phyloP scores from a whole-genome alignment of 1,284 basidiomycete species.

The Amylostereum areolatum region DNA sequence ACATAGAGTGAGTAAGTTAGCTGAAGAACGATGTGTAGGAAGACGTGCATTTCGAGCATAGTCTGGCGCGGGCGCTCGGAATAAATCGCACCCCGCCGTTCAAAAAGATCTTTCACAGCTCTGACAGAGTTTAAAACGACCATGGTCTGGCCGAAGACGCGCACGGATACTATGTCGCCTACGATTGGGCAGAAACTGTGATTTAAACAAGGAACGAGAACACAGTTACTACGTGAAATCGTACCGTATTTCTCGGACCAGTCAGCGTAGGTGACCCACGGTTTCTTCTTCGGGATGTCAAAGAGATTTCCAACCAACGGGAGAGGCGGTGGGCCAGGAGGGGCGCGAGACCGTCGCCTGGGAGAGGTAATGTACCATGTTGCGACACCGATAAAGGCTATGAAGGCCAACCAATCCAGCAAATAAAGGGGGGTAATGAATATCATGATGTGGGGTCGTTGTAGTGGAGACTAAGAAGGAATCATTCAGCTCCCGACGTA shows the following conservation, averaged over 20 bases:
- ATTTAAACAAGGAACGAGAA: too few species aligned
- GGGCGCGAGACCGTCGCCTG: conserved; percentile 4
- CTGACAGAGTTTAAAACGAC: conserved; percentile 7
- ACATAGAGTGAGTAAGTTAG: too few species aligned
- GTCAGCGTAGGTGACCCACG: conserved; percentile 13
- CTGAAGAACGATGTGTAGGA: too few species aligned
- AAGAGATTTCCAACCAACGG: conserved; percentile 18
- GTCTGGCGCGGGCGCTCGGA: conserved; percentile 13
- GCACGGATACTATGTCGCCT: conserved; percentile 2
- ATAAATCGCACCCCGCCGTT: conserved; percentile 4
- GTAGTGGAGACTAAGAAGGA: too few species aligned
- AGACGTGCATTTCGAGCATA: too few species aligned
- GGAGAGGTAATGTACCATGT: too few species aligned
- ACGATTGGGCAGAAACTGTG: background rate
- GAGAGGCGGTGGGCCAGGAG: conserved; percentile 5
- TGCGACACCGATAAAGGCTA: too few species aligned
- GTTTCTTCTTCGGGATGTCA: conserved; percentile 13
- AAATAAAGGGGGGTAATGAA: too few species aligned
- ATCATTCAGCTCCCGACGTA: too few species aligned
- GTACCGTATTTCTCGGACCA: conserved; percentile 17
- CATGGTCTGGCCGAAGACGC: background rate
- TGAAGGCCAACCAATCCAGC: too few species aligned
- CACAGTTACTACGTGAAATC: background rate
- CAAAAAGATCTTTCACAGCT: conserved; percentile 2
- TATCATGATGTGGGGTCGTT: too few species aligned